Conservation (phyloP, 306 rosid genomes). For the Pterocarpus macrocarpus region DNA sequence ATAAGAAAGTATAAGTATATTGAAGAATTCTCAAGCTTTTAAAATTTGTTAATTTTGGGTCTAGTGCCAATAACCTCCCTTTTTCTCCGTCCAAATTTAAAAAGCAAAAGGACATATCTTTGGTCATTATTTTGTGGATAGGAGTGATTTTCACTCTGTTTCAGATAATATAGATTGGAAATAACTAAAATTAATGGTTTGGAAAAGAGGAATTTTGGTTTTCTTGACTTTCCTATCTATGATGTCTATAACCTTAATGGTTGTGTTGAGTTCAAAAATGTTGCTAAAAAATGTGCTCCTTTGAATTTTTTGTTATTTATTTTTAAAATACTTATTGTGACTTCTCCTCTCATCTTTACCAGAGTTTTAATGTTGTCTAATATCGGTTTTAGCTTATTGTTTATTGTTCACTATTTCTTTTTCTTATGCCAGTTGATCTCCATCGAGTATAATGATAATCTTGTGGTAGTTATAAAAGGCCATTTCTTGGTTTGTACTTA, state of each 20-base stretch:
- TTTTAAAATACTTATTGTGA: neutral
- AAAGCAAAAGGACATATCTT: neutral
- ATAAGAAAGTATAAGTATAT: conserved; percentile 35
- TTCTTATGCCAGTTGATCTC: neutral
- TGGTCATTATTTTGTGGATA: neutral
- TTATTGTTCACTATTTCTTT: conserved; percentile 1
- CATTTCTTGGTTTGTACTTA: neutral
- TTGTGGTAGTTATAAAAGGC: too few species aligned
- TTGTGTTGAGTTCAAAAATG: neutral
- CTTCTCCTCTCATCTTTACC: neutral
- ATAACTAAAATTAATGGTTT: neutral
- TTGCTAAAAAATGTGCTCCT: neutral
- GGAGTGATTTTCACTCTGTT: neutral
- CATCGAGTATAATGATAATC: conserved; percentile 18
- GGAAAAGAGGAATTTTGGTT: neutral
- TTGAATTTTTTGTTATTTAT: neutral
- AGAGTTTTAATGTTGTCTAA: neutral
- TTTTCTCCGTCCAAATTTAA: neutral
- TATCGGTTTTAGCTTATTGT: neutral
- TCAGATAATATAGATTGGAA: conserved; percentile 23
- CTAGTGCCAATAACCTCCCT: neutral
- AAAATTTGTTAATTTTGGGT: conserved; percentile 5
- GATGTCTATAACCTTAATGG: conserved; percentile 7
- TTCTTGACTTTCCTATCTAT: neutral
- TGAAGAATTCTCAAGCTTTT: neutral